Evolutionary conservation across 2,329 filamentous ascomycete species (phyloP), one percentile per base, ranked within the genome.

Genomic region (Alternaria longipes): DNA sequence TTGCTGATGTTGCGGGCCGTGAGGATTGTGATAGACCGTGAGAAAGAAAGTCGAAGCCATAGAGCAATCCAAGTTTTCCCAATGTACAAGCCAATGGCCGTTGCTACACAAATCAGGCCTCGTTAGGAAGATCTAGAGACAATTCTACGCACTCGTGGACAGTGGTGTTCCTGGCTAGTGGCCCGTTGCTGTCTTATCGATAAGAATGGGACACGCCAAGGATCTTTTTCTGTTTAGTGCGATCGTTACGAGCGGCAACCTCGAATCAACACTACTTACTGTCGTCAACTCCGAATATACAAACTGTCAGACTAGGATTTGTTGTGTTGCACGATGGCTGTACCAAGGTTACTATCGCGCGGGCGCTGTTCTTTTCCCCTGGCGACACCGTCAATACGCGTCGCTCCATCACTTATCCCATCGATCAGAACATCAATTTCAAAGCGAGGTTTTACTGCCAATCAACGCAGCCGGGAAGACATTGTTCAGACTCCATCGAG

Each of bases 381-480:
- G 56, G 60, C 57, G 26, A 52, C 55, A 46, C 45, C 54, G 30
- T 52, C 61, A 32, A 18, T 36, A 41, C 68, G 65, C 28, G 46
- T 64, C 40, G 54, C 64, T 30, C 59, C 34, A 9, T 55, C 66
- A 42, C 46, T 60, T 42, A 46, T 72, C 12, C 49, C 56, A 22
- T 46, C 59, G 26, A 49, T 46, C 40, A 63, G 51, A 52, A 56
- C 59, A 42, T 52, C 67, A 42, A 32, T 57, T 9, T 40, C 64
- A 11, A 62, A 49, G 34, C 61, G 62, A 26, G 59, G 61, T 8
- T 65, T 73, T 26, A 54, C 61, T 16, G 66, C 68, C 12, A 65
- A 54, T 20, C 49, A 51, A 28, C 54, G 32, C 8, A 22, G 41
- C 14, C 34, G 54, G 24, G 56, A 67, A 40, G 56, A 64, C 1